These are phyloP conservation scores for Rhodamnia argentea DNA, from an alignment of 345 rosid species.

Conservation along the genomic window DNA sequence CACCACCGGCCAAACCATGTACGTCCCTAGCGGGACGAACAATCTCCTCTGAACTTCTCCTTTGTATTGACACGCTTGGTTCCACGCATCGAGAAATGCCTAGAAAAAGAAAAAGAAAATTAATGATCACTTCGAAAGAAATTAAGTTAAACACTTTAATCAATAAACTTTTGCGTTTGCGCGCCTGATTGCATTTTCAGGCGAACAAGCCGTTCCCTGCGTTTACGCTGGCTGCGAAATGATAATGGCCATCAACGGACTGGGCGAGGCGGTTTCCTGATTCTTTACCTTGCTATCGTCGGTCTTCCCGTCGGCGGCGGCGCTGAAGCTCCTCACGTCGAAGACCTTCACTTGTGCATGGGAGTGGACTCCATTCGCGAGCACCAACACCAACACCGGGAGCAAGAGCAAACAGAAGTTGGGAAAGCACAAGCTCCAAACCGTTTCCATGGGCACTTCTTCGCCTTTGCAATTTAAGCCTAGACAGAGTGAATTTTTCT, in stretches of 20 bases:
- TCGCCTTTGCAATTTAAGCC: neutral
- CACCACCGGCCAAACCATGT: neutral
- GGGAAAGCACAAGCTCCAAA: neutral
- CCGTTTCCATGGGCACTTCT: neutral
- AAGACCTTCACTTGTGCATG: neutral
- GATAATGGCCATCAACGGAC: neutral
- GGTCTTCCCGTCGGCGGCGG: constrained; percentile 8
- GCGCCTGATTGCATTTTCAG: too few relatives aligned
- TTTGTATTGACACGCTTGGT: constrained; percentile 3
- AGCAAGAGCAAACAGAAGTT: neutral
- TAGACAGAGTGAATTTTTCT: neutral
- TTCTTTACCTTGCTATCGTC: constrained; percentile 2
- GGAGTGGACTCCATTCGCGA: neutral
- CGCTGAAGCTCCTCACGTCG: constrained; percentile 10
- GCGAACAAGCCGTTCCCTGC: neutral
- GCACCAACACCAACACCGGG: neutral
- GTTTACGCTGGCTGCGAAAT: too few relatives aligned
- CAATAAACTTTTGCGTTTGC: too few relatives aligned
- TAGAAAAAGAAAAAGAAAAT: neutral
- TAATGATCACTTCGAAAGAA: too few relatives aligned
- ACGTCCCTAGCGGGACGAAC: constrained; percentile 15
- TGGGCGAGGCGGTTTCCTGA: neutral
- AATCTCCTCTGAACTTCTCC: neutral
- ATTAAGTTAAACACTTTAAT: too few relatives aligned
- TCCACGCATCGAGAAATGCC: constrained; percentile 17